phyloP scores from a whole-genome alignment of 1,284 basidiomycete species.

The Inonotus obliquus region DNA sequence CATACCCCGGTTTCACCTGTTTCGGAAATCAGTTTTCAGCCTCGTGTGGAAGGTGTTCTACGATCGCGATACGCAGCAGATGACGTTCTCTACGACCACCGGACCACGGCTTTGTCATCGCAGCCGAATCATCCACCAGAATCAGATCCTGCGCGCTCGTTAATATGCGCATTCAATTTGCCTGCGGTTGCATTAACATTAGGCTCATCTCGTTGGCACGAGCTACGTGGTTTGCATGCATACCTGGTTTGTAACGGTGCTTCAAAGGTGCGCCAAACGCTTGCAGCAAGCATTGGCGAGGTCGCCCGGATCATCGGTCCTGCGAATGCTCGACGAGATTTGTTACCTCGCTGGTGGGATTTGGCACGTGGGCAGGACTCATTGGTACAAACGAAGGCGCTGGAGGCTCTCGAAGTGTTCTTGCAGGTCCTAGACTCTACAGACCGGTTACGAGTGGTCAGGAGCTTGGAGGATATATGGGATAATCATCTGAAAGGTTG shows the following conservation, averaged over 20 bases:
- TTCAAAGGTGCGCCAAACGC: slow-evolving; percentile 65
- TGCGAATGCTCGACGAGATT: slow-evolving; percentile 62
- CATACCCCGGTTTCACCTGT: slow-evolving; percentile 7
- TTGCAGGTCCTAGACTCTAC: slow-evolving; percentile 48
- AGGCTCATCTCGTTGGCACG: slow-evolving; percentile 73
- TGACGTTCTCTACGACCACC: slow-evolving; percentile 20
- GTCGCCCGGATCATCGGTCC: slow-evolving; percentile 82
- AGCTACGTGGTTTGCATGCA: slow-evolving; percentile 68
- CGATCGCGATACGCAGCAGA: neutral
- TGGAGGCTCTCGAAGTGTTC: slow-evolving; percentile 61
- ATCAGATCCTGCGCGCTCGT: slow-evolving; percentile 63
- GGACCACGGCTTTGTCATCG: slow-evolving; percentile 21
- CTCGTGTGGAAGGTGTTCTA: neutral
- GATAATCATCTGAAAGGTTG: slow-evolving; percentile 66
- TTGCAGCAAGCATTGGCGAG: slow-evolving; percentile 88
- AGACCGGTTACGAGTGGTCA: slow-evolving; percentile 50
- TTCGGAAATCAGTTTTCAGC: neutral
- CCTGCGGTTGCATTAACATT: slow-evolving; percentile 89
- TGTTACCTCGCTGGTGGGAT: slow-evolving; percentile 73
- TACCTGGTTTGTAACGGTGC: slow-evolving; percentile 57
- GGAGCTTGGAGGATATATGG: slow-evolving; percentile 58
- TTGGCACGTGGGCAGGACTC: slow-evolving; percentile 54
- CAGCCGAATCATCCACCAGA: neutral
- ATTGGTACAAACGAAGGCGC: slow-evolving; percentile 67
- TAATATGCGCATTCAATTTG: slow-evolving; percentile 92